Percentiles rank a stretch among this genome's conserved stretches.
Conservation (phyloP, 257 asterid species). For the Nicotiana knightiana region DNA sequence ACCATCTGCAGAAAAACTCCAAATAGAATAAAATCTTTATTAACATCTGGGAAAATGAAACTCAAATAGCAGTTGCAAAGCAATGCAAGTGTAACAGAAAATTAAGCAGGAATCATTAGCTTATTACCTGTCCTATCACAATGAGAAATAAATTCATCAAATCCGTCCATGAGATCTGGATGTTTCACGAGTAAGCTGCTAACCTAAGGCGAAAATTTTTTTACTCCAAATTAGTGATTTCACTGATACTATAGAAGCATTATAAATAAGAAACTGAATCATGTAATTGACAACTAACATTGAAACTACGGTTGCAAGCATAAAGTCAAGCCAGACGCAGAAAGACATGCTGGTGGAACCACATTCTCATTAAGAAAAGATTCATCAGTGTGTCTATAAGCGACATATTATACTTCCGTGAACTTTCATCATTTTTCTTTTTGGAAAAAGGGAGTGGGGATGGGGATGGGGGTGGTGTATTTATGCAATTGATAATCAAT, state of each 20-base stretch:
- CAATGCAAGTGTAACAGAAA: neutral
- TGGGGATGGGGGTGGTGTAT: neutral
- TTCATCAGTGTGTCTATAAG: neutral
- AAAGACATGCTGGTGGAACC: neutral
- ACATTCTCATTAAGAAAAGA: neutral
- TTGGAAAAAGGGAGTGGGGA: neutral
- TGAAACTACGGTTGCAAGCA: neutral
- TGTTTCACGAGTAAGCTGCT: constrained; percentile 45
- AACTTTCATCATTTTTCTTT: neutral
- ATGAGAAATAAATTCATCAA: constrained; percentile 43
- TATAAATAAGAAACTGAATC: constrained; percentile 11
- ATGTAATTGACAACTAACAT: constrained; percentile 1
- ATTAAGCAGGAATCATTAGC: constrained; percentile 15
- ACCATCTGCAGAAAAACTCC: constrained; percentile 14
- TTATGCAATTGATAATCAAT: neutral
- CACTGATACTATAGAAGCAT: constrained; percentile 12
- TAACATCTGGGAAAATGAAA: constrained; percentile 10
- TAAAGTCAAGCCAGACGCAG: neutral
- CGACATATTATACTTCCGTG: neutral
- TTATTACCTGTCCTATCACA: constrained; percentile 48
- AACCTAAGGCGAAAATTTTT: constrained; percentile 37
- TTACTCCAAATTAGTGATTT: constrained; percentile 20
- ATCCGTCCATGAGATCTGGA: constrained; percentile 56
- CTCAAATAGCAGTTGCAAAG: constrained; percentile 10
- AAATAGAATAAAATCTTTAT: neutral